phyloP scores from a whole-genome alignment of 305 asterid genomes.

The Fraxinus albicans region DNA sequence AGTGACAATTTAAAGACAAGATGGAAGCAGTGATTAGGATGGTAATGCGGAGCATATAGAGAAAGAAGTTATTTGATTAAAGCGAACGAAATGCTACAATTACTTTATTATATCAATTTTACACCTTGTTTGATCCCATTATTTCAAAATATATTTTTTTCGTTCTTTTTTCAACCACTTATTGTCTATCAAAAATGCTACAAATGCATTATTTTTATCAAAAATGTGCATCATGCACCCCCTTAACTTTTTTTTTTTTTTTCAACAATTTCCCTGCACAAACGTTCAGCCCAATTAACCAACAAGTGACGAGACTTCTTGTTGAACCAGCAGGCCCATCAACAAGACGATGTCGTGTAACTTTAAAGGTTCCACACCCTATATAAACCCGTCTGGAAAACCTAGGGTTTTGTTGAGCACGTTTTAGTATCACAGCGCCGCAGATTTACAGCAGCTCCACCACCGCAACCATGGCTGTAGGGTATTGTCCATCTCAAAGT shows the following conservation, averaged over 20 bases:
- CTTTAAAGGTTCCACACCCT: neutral
- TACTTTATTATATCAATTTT: too few species aligned
- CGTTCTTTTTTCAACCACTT: too few species aligned
- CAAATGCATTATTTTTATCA: too few species aligned
- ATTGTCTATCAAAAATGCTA: too few species aligned
- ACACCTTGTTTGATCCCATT: neutral
- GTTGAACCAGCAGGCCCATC: neutral
- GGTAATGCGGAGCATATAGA: neutral
- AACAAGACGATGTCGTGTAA: neutral
- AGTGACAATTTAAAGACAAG: neutral
- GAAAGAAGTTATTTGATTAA: neutral
- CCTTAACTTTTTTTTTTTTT: too few species aligned
- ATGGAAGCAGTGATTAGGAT: neutral
- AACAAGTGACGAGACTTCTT: neutral
- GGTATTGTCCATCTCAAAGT: conserved; percentile 33
- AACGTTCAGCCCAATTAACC: neutral
- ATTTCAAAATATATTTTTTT: too few species aligned
- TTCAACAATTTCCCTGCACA: neutral
- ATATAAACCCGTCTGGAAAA: neutral
- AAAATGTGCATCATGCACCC: too few species aligned
- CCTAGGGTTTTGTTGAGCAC: neutral
- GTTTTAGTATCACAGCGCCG: neutral
- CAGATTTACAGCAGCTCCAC: conserved; percentile 21
- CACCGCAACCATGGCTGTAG: conserved; percentile 59
- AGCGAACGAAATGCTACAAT: neutral